Conservation (phyloP, 805 yeast species). For the Ogataea salicorniae region DNA sequence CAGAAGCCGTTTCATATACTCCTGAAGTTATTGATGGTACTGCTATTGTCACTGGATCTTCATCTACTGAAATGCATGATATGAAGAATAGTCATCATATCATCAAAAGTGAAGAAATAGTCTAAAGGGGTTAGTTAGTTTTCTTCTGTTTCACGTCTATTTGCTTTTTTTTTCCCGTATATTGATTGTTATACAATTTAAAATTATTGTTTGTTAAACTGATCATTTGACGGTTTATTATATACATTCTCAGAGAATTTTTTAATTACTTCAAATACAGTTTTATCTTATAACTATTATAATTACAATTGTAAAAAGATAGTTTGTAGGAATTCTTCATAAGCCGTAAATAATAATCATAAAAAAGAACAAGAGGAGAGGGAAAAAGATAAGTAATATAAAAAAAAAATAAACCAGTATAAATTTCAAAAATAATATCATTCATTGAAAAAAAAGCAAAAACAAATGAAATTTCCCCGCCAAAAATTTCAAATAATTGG, state of each 20-base stretch:
- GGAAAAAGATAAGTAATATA: not conserved
- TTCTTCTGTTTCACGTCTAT: not conserved
- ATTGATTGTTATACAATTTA: not conserved
- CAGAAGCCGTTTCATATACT: slow-evolving; percentile 9
- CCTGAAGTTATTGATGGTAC: slow-evolving; percentile 9
- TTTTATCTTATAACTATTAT: too few species aligned
- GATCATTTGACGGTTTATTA: too few species aligned
- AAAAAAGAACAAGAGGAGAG: not conserved
- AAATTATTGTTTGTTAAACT: too few species aligned
- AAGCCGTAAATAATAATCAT: too few species aligned
- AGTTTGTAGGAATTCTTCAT: too few species aligned
- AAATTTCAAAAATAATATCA: not conserved
- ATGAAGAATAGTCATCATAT: slow-evolving; percentile 8
- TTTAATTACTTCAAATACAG: too few species aligned
- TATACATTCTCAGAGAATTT: too few species aligned
- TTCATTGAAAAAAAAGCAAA: not conserved
- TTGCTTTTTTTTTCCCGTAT: not conserved
- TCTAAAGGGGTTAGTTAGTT: slow-evolving; percentile 2
- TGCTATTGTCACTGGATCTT: slow-evolving; percentile 5
- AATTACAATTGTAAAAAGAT: too few species aligned
- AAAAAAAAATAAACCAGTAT: not conserved
- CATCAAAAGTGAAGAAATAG: slow-evolving; percentile 15
- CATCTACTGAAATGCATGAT: slow-evolving; percentile 17
- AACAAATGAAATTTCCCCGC: not conserved
- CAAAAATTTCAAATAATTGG: slow-evolving; percentile 28